Evolutionary conservation across 202 grass and related monocot genomes (phyloP), one percentile per base, ranked within the genome.

Genomic region (Bolboschoenoplectus hybrid): DNA sequence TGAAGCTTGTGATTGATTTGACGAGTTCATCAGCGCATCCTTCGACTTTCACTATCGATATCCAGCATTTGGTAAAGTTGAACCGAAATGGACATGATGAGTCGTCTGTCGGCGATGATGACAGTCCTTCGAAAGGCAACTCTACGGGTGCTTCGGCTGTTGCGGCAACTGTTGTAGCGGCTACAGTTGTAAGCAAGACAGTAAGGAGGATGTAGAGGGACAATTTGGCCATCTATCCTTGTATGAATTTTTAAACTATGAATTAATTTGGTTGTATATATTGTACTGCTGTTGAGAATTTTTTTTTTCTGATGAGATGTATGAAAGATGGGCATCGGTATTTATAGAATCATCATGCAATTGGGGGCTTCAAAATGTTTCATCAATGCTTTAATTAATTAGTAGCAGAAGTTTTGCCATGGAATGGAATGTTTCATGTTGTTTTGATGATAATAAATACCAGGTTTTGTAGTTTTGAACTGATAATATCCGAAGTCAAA

Each of bases 371-470:
- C 38, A 6, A 68, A 68, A 4, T 41, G 66, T 61, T 61, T 41
- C 66, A 68, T 41, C 9, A 40, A 40, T 41, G 34, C 38, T 61
- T 60, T 60, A 60, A 60, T 68, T 41, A 68, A 68, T 68, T 67
- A 61, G 57, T 17, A 68, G 36, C 65, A 68, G 12, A 36, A 41
- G 36, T 68, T 68, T 68, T 5, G n/a, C 38, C 38, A 16, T 68
- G 16, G 6, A 12, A 6, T 41, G 36, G 6, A 12, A 6, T 41
- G 36, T 17, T 67, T 40, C 35, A 14, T 63, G 7, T 63, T 20
- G 20, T 64, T 64, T 34, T 32, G 6, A n/a, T 6, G 19, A 64
- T 17, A 57, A 57, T 57, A 16, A 17, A 57, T 57, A 16, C 3
- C 8, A 7, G 7, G 49, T 5, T 17, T 57, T 57, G 55, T 57